Conservation (phyloP, 208 protist species). For the Leptomonas seymouri region DNA sequence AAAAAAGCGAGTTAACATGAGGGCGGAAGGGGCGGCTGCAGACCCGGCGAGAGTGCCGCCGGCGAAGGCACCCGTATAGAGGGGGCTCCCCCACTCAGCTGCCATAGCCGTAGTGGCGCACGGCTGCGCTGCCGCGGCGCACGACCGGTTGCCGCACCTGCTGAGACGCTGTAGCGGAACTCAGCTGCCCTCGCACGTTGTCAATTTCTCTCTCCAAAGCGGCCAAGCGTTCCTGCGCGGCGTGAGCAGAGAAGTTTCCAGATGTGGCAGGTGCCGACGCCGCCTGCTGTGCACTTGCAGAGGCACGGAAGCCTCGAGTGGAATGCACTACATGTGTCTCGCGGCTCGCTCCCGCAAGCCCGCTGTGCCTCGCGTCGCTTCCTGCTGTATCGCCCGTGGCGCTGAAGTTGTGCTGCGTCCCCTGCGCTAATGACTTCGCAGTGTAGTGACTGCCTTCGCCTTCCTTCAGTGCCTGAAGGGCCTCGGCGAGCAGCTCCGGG, state of each 20-base stretch:
- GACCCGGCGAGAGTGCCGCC: too few relatives aligned
- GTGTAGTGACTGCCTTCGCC: neutral
- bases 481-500: slow-evolving; percentile 33
- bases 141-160: slow-evolving; percentile 35
- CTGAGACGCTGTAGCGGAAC: slow-evolving; percentile 20
- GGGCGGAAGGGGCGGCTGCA: too few relatives aligned
- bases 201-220: slow-evolving; percentile 71
- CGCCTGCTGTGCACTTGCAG: neutral
- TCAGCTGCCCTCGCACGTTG: slow-evolving; percentile 61
- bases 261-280: neutral
- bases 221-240: slow-evolving; percentile 28
- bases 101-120: slow-evolving; percentile 74
- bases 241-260: slow-evolving; percentile 7
- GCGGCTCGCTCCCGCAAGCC: neutral
- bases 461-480: slow-evolving; percentile 24
- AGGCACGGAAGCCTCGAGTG: slow-evolving; percentile 8
- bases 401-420: neutral
- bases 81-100: slow-evolving; percentile 11
- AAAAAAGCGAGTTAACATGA: too few relatives aligned
- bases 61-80: too few relatives aligned
- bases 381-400: neutral
- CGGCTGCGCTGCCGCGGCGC: slow-evolving; percentile 48
- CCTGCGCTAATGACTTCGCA: neutral
- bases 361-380: neutral
- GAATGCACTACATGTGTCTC: slow-evolving; percentile 19